Percentiles rank a stretch among this genome's conserved stretches.
Evolutionary conservation across 768 basidiomycete species (phyloP).

Genomic region (Gelatoporia subvermispora): DNA sequence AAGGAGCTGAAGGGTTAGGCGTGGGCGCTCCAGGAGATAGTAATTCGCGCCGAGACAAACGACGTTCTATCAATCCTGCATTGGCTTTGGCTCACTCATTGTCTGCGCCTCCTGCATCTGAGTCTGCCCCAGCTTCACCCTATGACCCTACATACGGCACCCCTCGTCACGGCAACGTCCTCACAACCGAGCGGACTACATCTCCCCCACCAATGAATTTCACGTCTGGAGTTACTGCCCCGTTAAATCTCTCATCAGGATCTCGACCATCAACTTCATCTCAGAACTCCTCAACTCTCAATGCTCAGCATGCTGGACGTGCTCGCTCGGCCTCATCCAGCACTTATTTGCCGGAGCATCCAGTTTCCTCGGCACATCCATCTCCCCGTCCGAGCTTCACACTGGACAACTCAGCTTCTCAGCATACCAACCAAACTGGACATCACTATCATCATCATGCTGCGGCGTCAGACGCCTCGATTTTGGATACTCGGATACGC

Average conservation of each 20-base stretch:
- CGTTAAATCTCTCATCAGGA: slow-evolving; percentile 2
- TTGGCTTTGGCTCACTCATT: slow-evolving; percentile 33
- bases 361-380: background rate
- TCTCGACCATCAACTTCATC: background rate
- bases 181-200: slow-evolving; percentile 2
- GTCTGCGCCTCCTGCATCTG: slow-evolving; percentile 26
- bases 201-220: background rate
- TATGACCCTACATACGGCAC: too few species aligned
- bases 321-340: slow-evolving; percentile 21
- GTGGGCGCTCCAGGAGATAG: slow-evolving; percentile 25
- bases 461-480: too few species aligned
- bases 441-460: too few species aligned
- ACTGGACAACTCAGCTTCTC: slow-evolving; percentile 31
- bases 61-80: slow-evolving; percentile 54
- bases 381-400: slow-evolving; percentile 24
- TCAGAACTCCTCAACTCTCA: slow-evolving; percentile 1
- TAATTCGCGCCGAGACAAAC: slow-evolving; percentile 37
- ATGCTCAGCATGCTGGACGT: slow-evolving; percentile 8
- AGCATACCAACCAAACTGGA: too few species aligned
- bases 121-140: slow-evolving; percentile 13
- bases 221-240: slow-evolving; percentile 2
- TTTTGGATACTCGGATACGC: too few species aligned
- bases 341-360: slow-evolving; percentile 9
- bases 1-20: slow-evolving; percentile 2
- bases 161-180: slow-evolving; percentile 22